Base-by-base conservation (phyloP, 148 eudicot genomes). In the Cornus kousa region DNA sequence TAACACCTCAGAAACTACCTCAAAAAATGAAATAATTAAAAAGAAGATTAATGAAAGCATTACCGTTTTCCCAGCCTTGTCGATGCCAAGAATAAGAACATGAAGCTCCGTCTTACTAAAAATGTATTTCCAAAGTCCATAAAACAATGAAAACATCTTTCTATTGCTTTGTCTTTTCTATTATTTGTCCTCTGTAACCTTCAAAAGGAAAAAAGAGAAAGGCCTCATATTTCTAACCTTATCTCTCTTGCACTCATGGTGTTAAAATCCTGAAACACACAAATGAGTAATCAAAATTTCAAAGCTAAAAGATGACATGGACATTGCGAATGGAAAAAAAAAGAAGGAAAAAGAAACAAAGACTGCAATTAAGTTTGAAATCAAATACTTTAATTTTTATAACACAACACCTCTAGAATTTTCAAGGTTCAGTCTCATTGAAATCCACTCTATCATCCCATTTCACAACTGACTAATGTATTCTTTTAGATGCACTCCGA, bases 1-100 rank as follows among this genome's bases (percentile, higher is more conserved):
- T 48, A 48, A 28, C 11, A 76, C 46, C 48, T 31, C 9, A 67
- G 19, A 28, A 75, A 60, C 66, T 37, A 37, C 22, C 22, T 60
- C 22, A 37, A 50, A 65, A 73, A 79, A 73, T 23, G 10, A 48
- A 71, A 76, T 17, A 67, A 48, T 62, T 37, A 23, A 33, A 70
- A n/a, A 28, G 46, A 80, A 74, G 22, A 28, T 50, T 16, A 65
- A 43, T 72, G 31, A 81, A 62, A 7, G 76, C 12, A 48, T 84
- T 90, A 96, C 99, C 71, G 99, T 96, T 87, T 96, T 96, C 28
- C 99, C 99, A 86, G 97, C 93, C 87, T 92, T 94, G 93, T 92
- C 95, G 39, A 92, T 94, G 40, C 98, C 98, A 43, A 94, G 97
- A 86, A 94, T 94, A 46, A 94, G 95, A 77, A 94, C 92, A 85